Evolutionary conservation across 306 rosid genomes (phyloP), one percentile per base, ranked within the genome.

Genomic region (Clitoria ternatea): DNA sequence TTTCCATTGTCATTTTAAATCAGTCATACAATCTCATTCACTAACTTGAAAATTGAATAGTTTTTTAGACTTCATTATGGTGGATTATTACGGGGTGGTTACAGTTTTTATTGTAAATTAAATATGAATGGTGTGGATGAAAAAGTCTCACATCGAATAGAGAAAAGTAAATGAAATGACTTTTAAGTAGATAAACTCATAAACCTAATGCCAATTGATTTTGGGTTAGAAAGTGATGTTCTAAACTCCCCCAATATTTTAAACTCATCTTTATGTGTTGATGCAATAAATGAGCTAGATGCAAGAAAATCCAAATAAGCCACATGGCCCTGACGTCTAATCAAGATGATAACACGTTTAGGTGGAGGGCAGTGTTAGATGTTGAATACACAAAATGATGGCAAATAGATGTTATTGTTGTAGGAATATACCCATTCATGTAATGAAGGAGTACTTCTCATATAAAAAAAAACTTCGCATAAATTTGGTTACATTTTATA

Each of bases 281-380:
- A 56, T 65, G 49, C 61, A 65, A 47, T 56, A 59, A 39, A 78
- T 59, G 77, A 73, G 42, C 71, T 73, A 30, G 29, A 36, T 61
- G 57, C 66, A 35, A 75, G 67, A 76, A 72, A 80, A 70, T 37
- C 54, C 19, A 36, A 55, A 50, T 15, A 13, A 57, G 75, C 66
- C 59, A 71, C 33, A 59, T 42, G 83, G 66, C 77, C 60, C 66
- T 64, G 81, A 68, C 44, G 44, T 27, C 81, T 36, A 78, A 85
- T 87, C 84, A 78, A 67, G 77, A 66, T 72, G 82, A 49, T 23
- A 12, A 64, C 76, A 60, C 60, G 18, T 39, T 56, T 50, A 13
- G 69, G 78, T 70, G 74, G 56, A 56, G 66, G 74, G 60, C 77
- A 52, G 20, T 50, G 67, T 73, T 66, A 67, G 66, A 39, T 67